These are phyloP conservation scores for Coniochaeta sp. DNA, from an alignment of 2,329 filamentous ascomycete genomes.

Conservation along the genomic window DNA sequence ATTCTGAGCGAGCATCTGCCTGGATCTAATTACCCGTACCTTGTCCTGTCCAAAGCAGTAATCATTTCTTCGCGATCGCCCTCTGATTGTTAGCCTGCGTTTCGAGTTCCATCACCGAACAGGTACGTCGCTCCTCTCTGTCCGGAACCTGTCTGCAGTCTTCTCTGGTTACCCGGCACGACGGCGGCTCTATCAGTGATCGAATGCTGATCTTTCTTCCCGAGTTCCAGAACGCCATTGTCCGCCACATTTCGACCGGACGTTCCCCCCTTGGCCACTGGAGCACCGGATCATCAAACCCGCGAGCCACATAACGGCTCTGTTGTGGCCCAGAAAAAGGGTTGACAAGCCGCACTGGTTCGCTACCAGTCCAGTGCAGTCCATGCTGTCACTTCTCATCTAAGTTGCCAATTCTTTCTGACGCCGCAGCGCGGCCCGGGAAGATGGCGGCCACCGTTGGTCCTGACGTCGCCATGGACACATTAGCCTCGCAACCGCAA, in stretches of 20 bases:
- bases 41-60: too few species aligned
- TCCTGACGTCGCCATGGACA: constrained; percentile 15
- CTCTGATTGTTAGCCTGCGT: not conserved
- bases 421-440: constrained; percentile 41
- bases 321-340: not conserved
- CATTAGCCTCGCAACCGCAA: constrained; percentile 7
- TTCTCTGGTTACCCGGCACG: not conserved
- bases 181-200: not conserved
- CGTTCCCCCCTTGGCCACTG: not conserved
- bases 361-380: not conserved
- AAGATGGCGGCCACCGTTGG: constrained; percentile 25
- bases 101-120: not conserved
- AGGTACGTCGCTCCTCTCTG: not conserved
- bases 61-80: not conserved
- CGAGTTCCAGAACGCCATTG: not conserved
- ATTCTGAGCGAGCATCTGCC: constrained; percentile 11
- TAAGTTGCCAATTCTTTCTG: constrained; percentile 34
- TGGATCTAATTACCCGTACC: constrained; percentile 10
- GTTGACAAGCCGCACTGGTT: not conserved
- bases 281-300: not conserved
- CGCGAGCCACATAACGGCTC: not conserved
- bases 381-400: constrained; percentile 28
- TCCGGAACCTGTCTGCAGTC: not conserved
- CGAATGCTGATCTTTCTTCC: not conserved
- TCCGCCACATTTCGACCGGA: not conserved